Base-by-base conservation (phyloP, 306 rosid species). In the Medicago lupulina region DNA sequence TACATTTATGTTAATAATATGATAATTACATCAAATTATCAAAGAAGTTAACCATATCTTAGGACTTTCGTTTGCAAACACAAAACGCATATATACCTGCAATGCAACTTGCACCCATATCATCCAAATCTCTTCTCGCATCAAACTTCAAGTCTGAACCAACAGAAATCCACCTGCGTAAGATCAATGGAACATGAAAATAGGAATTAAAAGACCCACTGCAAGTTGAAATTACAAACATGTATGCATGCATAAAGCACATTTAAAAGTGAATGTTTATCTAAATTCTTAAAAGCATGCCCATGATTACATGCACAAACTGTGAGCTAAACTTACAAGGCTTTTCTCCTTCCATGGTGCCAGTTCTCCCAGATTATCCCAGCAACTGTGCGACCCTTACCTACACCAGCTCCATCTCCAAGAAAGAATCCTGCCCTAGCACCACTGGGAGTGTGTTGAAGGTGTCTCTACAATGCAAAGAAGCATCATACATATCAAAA, bases 351-450 rank as follows among this genome's bases (percentile, higher is more conserved):
- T 43, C 90, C 87, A 12, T 72, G 86, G 75, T 90, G 86, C 98
- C 97, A 94, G 81, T 94, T 94, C 86, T 94, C 98, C 98, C 93
- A 90, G 44, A 94, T 90, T 80, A 94, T 75, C 68, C 98, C 98
- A 1, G 96, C 98, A 78, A 92, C 79, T 36, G 98, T 92, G 78
- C 98, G 93, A 83, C 98, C 98, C 85, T 95, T 95, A 73, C 98
- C 98, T 51, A 95, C 97, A 68, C 98, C 97, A 76, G 98, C 98
- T 76, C 98, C 98, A 86, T 95, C 98, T 74, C 98, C 98, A 17
- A 92, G 61, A 77, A 95, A 95, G 83, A 92, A 92, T 71, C 98
- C 98, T 16, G 97, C 97, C 85, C 97, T 86, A 72, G 86, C 79
- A 36, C 83, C 88, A 78, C 51, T 77, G 0, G 97, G 83, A 77